phyloP scores from a whole-genome alignment of 2,329 filamentous ascomycete genomes.

The Leptographium lundbergii region DNA sequence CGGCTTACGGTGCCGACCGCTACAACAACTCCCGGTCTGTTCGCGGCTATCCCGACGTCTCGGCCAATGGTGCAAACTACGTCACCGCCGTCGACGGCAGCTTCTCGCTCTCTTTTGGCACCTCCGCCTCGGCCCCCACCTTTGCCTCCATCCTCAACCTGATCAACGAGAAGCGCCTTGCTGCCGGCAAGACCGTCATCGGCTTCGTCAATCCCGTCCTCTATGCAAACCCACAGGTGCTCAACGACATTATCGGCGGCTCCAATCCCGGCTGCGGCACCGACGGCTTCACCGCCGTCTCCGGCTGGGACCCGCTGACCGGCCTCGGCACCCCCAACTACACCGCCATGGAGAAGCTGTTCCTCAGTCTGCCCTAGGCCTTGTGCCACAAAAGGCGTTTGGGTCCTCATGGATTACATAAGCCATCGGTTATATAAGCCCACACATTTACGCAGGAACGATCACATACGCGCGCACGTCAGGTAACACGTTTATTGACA shows the following conservation, averaged over 20 bases:
- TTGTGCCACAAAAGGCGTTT: not conserved
- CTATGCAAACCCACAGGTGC: conserved; percentile 18
- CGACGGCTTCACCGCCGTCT: conserved; percentile 17
- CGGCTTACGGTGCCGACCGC: conserved; percentile 27
- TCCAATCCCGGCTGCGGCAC: conserved; percentile 21
- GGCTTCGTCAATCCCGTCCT: conserved; percentile 22
- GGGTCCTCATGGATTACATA: too few relatives aligned
- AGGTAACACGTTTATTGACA: too few relatives aligned
- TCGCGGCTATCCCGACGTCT: conserved; percentile 16
- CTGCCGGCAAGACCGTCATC: conserved; percentile 27
- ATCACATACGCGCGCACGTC: too few relatives aligned
- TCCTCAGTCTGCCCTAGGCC: conserved; percentile 14
- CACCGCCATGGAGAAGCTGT: conserved; percentile 18
- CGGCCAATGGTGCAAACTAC: conserved; percentile 19
- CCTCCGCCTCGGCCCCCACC: conserved; percentile 38
- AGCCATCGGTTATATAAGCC: too few relatives aligned
- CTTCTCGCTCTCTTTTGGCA: conserved; percentile 33
- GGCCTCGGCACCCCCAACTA: conserved; percentile 18
- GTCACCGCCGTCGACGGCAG: conserved; percentile 28
- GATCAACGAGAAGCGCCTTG: conserved; percentile 49
- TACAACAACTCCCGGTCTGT: conserved; percentile 26
- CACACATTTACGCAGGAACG: too few relatives aligned
- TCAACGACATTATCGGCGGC: conserved; percentile 18
- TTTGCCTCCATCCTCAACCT: conserved; percentile 46
- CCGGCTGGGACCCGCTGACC: conserved; percentile 17